Base-by-base conservation (phyloP, 2,329 filamentous ascomycete genomes). In the Hypoxylon sp. region DNA sequence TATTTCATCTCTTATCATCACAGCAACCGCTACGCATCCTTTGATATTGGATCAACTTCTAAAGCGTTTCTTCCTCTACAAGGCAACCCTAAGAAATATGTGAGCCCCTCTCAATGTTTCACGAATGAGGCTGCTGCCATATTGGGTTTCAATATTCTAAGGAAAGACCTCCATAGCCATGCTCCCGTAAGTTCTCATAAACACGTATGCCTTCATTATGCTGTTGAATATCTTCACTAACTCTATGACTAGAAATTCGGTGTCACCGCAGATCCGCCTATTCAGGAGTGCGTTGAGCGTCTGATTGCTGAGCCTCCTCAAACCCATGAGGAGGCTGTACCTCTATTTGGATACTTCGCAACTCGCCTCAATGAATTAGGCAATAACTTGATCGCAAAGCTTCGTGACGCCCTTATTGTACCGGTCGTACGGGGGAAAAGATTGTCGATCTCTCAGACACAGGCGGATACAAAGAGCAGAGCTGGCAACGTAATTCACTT, bases 1-100 rank as follows among this genome's bases (percentile, higher is more conserved):
- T 98, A 97, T 77, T 97, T 94, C 76, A 87, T 97, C 59, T 84
- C 87, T 29, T 92, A 95, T 73, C 91, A 95, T 76, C 89, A 92
- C 68, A 85, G 85, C 29, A 93, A 97, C 73, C 87, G 87, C 0
- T 98, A 99, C 77, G 84, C 81, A 1, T 80, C 81, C 2, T 92
- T 88, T 75, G 85, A 89, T 70, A 84, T 91, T 57, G 82, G 81
- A 12, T 77, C 78, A 16, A 84, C 85, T 14, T 82, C 79, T 25
- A 85, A 85, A 65, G 80, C 86, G 1, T 91, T 93, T 65, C 80
- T 98, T 37, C 94, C 94, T 1, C 80, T 96, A 1, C 86, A 94
- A 70, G 89, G 88, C 14, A 85, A 86, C n/a, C 81, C 84, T 2
- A 85, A 88, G 59, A 81, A 83, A 37, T 82, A 97, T 27, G 91